These are phyloP conservation scores for Brassica balearica DNA, from an alignment of 441 rosid genomes.

Conservation along the genomic window DNA sequence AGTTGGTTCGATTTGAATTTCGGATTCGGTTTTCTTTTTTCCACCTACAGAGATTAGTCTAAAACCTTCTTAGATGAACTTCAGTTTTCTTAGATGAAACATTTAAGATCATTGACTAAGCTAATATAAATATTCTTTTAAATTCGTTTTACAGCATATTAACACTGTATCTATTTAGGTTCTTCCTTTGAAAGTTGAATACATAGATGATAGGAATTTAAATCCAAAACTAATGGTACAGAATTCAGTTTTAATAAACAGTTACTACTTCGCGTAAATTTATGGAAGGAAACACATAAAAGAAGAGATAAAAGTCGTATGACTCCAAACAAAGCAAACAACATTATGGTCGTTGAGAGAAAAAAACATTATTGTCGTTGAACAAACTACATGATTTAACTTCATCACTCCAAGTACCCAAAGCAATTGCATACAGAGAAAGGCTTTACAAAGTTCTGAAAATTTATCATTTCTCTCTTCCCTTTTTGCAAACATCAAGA, in stretches of 20 bases:
- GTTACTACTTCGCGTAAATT: background rate
- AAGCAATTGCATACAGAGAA: slow-evolving; percentile 33
- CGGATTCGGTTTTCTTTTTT: background rate
- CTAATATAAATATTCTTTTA: background rate
- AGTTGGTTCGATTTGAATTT: background rate
- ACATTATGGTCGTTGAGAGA: slow-evolving; percentile 10
- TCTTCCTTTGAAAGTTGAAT: background rate
- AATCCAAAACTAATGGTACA: background rate
- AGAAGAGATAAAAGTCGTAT: slow-evolving; percentile 1
- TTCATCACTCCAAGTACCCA: slow-evolving; percentile 26
- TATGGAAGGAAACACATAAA: background rate
- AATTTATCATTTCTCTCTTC: slow-evolving; percentile 37
- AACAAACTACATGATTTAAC: slow-evolving; percentile 33
- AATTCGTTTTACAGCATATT: background rate
- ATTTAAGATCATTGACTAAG: slow-evolving; percentile 7
- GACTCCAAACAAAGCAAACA: slow-evolving; percentile 34
- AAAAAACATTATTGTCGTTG: slow-evolving; percentile 13
- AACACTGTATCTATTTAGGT: background rate
- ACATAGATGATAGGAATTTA: background rate
- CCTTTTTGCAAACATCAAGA: slow-evolving; percentile 51
- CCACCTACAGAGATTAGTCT: background rate
- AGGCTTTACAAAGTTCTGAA: slow-evolving; percentile 58
- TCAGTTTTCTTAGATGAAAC: background rate
- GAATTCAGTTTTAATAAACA: background rate
- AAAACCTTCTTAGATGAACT: background rate